phyloP scores from a whole-genome alignment of 495 filamentous ascomycete genomes.

The Hypoxylon lenormandii region DNA sequence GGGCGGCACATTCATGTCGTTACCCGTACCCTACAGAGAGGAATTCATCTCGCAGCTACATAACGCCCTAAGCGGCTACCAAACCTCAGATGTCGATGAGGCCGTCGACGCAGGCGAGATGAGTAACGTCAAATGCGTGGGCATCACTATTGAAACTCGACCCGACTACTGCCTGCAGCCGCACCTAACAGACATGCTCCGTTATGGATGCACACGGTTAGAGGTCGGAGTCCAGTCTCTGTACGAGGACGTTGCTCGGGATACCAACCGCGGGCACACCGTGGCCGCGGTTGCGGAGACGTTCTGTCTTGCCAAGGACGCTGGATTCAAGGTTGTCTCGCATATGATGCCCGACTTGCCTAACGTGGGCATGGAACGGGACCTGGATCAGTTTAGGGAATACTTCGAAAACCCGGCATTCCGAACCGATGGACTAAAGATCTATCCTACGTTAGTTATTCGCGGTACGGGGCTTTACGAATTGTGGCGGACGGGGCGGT shows the following conservation, averaged over 20 bases:
- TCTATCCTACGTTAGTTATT: conserved; percentile 97
- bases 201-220: conserved; percentile 93
- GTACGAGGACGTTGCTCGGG: conserved; percentile 97
- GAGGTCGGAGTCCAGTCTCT: conserved; percentile 96
- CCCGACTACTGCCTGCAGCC: conserved; percentile 95
- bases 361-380: conserved; percentile 97
- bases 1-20: conserved; percentile 98
- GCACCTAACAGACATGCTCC: conserved; percentile 91
- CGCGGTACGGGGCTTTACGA: conserved; percentile 97
- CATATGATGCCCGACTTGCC: conserved; percentile 99
- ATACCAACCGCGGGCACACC: conserved; percentile 97
- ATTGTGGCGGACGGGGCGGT: conserved; percentile 94
- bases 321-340: conserved; percentile 97
- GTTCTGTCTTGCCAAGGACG: conserved; percentile 93
- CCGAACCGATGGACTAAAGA: conserved; percentile 97
- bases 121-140: conserved; percentile 95
- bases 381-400: conserved; percentile 94
- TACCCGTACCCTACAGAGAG: conserved; percentile 87
- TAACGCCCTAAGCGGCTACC: conserved; percentile 94
- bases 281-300: conserved; percentile 94
- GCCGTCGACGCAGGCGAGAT: conserved; percentile 90
- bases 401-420: conserved; percentile 98
- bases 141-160: conserved; percentile 97
- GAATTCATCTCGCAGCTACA: conserved; percentile 94
- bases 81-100: conserved; percentile 91